Percentiles rank a stretch among this genome's conserved stretches.
Conservation (phyloP, 208 protist species). For the Willaertia magna region DNA sequence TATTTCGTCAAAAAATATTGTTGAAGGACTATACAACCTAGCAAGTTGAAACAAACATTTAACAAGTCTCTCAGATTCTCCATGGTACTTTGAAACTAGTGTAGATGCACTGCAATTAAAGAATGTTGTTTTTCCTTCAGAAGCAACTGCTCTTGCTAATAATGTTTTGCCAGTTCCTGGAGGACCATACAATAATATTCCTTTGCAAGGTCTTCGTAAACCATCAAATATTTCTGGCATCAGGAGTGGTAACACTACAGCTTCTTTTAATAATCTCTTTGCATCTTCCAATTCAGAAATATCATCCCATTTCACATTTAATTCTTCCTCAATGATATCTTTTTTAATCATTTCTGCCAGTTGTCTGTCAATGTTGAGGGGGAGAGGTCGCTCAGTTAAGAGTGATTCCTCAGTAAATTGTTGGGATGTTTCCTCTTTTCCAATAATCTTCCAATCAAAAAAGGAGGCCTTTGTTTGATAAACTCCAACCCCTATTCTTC, state of each 20-base stretch:
- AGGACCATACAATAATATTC: constrained; percentile 54
- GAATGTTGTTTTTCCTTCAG: constrained; percentile 27
- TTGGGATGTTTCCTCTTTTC: background rate
- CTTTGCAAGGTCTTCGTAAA: constrained; percentile 72
- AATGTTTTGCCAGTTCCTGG: constrained; percentile 77
- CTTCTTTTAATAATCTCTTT: constrained; percentile 72
- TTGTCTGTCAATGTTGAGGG: constrained; percentile 15
- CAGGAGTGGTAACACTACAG: constrained; percentile 72
- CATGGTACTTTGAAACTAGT: constrained; percentile 30
- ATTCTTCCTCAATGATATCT: constrained; percentile 43
- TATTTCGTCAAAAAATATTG: constrained; percentile 85
- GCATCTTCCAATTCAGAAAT: constrained; percentile 69
- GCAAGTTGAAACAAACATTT: constrained; percentile 58
- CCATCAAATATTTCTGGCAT: constrained; percentile 77
- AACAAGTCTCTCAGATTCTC: constrained; percentile 31
- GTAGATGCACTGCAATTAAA: constrained; percentile 26
- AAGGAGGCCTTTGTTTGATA: background rate
- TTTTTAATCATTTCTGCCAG: constrained; percentile 48
- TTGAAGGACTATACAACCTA: constrained; percentile 59
- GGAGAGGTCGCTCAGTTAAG: background rate
- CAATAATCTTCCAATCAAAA: background rate
- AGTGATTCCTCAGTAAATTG: too few species aligned
- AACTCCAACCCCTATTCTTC: background rate
- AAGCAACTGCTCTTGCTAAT: constrained; percentile 30
- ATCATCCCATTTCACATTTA: constrained; percentile 54